Conservation (phyloP, 148 eudicot species). For the Bassia scoparia region DNA sequence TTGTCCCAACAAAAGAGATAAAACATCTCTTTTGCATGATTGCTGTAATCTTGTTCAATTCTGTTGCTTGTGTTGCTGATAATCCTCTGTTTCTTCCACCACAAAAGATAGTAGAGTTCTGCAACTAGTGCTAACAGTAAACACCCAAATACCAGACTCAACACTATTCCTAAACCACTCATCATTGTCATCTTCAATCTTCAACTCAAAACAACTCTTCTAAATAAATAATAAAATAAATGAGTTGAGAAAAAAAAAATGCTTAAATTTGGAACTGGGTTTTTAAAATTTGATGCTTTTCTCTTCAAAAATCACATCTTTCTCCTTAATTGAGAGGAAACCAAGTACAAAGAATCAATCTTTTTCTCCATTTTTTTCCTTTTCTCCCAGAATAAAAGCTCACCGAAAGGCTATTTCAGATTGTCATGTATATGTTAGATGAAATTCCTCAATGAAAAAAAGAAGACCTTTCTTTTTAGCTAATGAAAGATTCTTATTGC, state of each 20-base stretch:
- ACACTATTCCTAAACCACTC: constrained; percentile 64
- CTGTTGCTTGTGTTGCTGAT: constrained; percentile 26
- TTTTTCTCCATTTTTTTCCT: not conserved
- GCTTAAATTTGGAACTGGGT: constrained; percentile 3
- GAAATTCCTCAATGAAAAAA: constrained; percentile 25
- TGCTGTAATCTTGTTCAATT: constrained; percentile 32
- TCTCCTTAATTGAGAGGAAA: constrained; percentile 14
- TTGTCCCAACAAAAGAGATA: constrained; percentile 63
- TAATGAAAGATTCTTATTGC: constrained; percentile 18
- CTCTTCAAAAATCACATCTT: not conserved
- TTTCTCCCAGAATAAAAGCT: not conserved
- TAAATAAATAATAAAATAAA: not conserved
- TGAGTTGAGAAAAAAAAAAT: not conserved
- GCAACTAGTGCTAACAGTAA: constrained; percentile 60
- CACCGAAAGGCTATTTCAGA: constrained; percentile 16
- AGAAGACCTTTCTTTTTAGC: constrained; percentile 11
- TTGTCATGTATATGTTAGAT: constrained; percentile 19
- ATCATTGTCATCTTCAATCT: constrained; percentile 51
- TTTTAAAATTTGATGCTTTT: not conserved
- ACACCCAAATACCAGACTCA: constrained; percentile 67
- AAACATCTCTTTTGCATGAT: constrained; percentile 35
- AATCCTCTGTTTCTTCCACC: constrained; percentile 60
- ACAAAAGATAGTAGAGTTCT: constrained; percentile 73
- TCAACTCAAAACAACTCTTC: not conserved
- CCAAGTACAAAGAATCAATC: constrained; percentile 23